Percentiles rank a stretch among this genome's conserved stretches.
phyloP scores from a whole-genome alignment of 2,329 filamentous ascomycete genomes.

The Tolypocladium tundrense region DNA sequence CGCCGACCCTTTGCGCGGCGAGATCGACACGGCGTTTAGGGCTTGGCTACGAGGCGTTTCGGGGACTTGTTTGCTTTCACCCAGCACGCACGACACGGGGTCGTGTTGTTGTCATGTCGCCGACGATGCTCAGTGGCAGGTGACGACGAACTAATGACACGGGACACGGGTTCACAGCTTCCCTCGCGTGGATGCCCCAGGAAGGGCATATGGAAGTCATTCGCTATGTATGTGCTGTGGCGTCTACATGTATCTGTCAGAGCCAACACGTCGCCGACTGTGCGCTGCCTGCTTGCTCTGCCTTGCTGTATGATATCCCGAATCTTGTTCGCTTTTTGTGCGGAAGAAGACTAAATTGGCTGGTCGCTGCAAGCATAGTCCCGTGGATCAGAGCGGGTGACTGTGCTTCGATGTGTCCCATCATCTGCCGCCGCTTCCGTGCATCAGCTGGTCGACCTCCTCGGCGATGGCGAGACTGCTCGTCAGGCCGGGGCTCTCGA shows the following conservation, averaged over 20 bases:
- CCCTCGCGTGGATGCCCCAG: constrained; percentile 3
- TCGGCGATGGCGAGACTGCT: constrained; percentile 79
- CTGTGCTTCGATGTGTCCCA: neutral
- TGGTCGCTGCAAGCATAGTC: neutral
- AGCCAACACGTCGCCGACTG: neutral
- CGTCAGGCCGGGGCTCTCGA: constrained; percentile 88
- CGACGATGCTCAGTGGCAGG: neutral
- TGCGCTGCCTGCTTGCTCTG: neutral
- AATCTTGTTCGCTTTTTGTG: constrained; percentile 3
- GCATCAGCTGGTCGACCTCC: constrained; percentile 48
- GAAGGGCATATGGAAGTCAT: constrained; percentile 1
- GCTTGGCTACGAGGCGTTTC: neutral
- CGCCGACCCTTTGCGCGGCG: neutral
- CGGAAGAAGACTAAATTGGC: neutral
- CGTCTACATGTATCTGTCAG: neutral
- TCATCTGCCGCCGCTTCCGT: constrained; percentile 17
- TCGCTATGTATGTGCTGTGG: neutral
- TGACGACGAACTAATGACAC: neutral
- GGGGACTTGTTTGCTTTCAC: neutral
- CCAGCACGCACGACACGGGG: neutral
- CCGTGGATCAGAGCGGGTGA: neutral
- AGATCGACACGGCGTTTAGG: neutral
- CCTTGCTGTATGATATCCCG: constrained; percentile 3
- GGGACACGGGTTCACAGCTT: neutral
- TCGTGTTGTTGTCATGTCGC: neutral